These are phyloP conservation scores for Exutisphaerella laricina DNA, from an alignment of 2,329 filamentous ascomycete genomes.

Conservation along the genomic window DNA sequence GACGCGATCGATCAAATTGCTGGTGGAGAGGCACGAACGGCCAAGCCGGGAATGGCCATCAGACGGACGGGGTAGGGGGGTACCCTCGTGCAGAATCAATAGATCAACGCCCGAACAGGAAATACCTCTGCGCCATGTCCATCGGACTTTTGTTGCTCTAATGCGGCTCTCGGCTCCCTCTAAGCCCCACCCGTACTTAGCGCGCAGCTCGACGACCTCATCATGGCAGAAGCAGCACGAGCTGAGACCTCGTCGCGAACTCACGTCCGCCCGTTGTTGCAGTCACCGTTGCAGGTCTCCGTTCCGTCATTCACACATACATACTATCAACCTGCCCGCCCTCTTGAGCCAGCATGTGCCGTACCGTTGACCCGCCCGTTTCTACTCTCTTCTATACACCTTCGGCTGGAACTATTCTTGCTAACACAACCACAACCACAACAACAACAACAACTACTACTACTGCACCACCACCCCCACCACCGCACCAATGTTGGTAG, in stretches of 20 bases:
- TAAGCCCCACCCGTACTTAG: conserved; percentile 10
- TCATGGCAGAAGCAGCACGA: conserved; percentile 6
- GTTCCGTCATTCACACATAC: conserved; percentile 14
- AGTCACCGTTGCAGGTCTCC: background rate
- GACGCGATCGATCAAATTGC: background rate
- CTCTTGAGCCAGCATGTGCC: conserved; percentile 3
- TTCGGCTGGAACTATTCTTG: background rate
- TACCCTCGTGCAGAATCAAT: conserved; percentile 15
- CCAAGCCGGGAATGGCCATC: conserved; percentile 6
- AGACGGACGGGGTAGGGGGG: conserved; percentile 1
- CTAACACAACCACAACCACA: background rate
- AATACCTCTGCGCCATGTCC: conserved; percentile 5
- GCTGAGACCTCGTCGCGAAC: conserved; percentile 3
- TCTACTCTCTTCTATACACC: background rate
- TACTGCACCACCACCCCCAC: background rate
- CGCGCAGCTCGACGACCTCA: conserved; percentile 16
- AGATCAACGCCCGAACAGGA: conserved; percentile 10
- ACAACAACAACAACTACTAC: background rate
- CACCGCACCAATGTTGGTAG: conserved; percentile 14
- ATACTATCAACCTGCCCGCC: conserved; percentile 10
- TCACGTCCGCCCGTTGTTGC: no score
- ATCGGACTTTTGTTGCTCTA: conserved; percentile 16
- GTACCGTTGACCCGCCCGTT: background rate
- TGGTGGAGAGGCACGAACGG: background rate
- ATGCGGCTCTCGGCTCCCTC: conserved; percentile 16